phyloP scores from a whole-genome alignment of 129 eudicot genomes.

The Centella asiatica region DNA sequence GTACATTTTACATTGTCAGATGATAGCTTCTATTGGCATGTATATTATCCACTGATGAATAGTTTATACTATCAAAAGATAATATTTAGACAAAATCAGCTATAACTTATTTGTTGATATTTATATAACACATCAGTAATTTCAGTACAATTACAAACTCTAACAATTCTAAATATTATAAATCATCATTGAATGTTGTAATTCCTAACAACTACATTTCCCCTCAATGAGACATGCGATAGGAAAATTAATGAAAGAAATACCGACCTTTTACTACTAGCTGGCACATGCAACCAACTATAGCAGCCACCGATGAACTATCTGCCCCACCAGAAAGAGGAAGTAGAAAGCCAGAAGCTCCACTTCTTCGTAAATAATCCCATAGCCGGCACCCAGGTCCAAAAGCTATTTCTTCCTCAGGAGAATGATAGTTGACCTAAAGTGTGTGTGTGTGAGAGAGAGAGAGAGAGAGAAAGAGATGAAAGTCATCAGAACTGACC shows the following conservation, averaged over 20 bases:
- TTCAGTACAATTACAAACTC: no score
- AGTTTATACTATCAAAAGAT: no score
- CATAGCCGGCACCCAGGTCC: constrained; percentile 98
- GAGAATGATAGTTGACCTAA: constrained; percentile 76
- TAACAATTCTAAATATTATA: no score
- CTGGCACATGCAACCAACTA: constrained; percentile 98
- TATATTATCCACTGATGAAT: no score
- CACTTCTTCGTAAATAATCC: constrained; percentile 96
- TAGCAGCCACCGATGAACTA: constrained; percentile 96
- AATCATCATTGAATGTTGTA: no score
- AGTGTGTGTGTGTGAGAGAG: not conserved
- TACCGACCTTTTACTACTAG: constrained; percentile 78
- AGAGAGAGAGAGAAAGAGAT: not conserved
- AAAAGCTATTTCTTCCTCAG: constrained; percentile 93
- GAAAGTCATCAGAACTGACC: not conserved
- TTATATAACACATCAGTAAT: no score
- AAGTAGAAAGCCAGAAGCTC: constrained; percentile 95
- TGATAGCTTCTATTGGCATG: no score
- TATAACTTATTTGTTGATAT: no score
- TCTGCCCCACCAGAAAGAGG: constrained; percentile 99
- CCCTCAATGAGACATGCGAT: no score
- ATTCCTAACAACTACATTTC: no score
- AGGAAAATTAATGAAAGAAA: not conserved
- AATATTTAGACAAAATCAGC: no score
- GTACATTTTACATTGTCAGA: no score